Base-by-base conservation (phyloP, 495 filamentous ascomycete genomes). In the Lophiostoma macrostomum region DNA sequence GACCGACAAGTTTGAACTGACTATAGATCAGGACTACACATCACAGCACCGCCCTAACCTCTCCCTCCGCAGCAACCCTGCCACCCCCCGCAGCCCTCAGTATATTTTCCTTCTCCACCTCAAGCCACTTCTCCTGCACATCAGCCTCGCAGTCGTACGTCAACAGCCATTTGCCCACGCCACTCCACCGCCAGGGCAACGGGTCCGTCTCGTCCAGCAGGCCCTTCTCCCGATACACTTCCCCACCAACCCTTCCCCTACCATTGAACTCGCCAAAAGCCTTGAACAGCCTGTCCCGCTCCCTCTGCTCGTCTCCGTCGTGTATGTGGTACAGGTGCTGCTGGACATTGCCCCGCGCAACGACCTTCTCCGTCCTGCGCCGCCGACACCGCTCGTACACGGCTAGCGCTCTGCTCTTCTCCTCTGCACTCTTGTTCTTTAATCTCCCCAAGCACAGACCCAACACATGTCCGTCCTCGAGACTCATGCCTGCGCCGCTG, bases 291-390 rank as follows among this genome's bases (percentile, higher is more conserved):
- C 22, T 29, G 51, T 82, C 79, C 10, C 79, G 68, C 22, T 76
- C 73, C 28, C 66, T 48, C 50, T 80, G 80, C 41, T 75, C 72
- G 5, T 68, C 66, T 0, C 80, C 80, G 51, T 83, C 78, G 13
- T 70, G 71, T 18, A 82, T 60, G 51, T 83, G 79, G 44, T 81
- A 73, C 0, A 74, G 67, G 46, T 74, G 58, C 19, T 77, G 74
- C 34, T 79, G 75, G 7, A 68, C 60, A 1, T 74, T 74, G 2
- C 79, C 78, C 1, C 76, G 73, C 39, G 73, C 67, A 18, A 81
- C 77, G 1, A 82, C 71, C 1, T 69, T 70, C 14, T 73, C 73
- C 4, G 76, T 79, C 12, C 79, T 73, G 19, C 67, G 61, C 27
- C 75, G 75, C 4, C 80, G 69, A 12, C 76, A 78, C 13, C 53